phyloP scores from a whole-genome alignment of 768 basidiomycete species.

The Pholiota microspora region DNA sequence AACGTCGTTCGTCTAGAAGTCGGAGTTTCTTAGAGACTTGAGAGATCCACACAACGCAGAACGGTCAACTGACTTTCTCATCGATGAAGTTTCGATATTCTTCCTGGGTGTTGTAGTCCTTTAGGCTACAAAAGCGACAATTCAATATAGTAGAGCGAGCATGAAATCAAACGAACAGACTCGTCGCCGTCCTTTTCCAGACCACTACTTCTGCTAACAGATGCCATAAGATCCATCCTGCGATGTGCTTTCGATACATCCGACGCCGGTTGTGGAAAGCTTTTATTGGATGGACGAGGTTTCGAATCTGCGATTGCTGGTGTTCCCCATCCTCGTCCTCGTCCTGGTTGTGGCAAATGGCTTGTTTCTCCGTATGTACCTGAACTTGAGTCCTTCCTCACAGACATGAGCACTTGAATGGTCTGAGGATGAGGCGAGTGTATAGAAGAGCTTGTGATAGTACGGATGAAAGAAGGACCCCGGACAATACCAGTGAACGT shows the following conservation, averaged over 20 bases:
- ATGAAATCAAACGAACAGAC: constrained; percentile 41
- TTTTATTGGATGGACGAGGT: not conserved
- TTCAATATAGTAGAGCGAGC: not conserved
- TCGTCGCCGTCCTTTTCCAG: constrained; percentile 71
- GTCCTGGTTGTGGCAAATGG: not conserved
- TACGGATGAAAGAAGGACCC: too few relatives aligned
- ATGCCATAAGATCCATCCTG: constrained; percentile 63
- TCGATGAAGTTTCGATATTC: constrained; percentile 66
- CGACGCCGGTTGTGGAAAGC: not conserved
- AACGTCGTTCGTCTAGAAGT: constrained; percentile 44
- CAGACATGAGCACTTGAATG: not conserved
- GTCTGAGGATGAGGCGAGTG: not conserved
- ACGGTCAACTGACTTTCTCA: constrained; percentile 48
- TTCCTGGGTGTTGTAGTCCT: constrained; percentile 56
- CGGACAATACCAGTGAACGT: too few relatives aligned
- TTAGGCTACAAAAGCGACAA: constrained; percentile 47
- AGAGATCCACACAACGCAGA: too few relatives aligned
- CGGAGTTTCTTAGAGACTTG: too few relatives aligned
- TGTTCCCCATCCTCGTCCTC: not conserved
- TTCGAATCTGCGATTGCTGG: too few relatives aligned
- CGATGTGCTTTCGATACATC: constrained; percentile 1
- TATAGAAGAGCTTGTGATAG: too few relatives aligned
- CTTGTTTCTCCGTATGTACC: not conserved
- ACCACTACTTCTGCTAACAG: constrained; percentile 76
- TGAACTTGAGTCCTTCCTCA: not conserved